Base-by-base conservation (phyloP, 2,329 filamentous ascomycete species). In the Pestalotiopsis sp. region DNA sequence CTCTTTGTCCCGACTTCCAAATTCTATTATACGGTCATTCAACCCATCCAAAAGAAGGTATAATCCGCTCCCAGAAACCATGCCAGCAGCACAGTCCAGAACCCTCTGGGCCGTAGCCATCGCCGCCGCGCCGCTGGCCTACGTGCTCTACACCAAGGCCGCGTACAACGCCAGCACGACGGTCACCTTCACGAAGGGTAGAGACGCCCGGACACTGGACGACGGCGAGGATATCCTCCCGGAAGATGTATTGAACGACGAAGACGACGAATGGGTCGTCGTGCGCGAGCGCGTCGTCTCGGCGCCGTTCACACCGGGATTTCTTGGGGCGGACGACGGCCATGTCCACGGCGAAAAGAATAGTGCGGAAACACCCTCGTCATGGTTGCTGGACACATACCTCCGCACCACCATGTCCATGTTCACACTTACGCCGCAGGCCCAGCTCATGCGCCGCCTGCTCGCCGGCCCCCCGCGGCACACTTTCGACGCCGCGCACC, bases 351-450 rank as follows among this genome's bases (percentile, higher is more conserved):
- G n/a, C 6, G 58, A n/a, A 3, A 12, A 17, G 2, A 52, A 12
- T 25, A n/a, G n/a, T n/a, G 62, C 11, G 64, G 68, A 7, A 0
- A 6, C 7, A 31, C 25, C 25, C 25, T n/a, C n/a, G n/a, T n/a
- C n/a, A n/a, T n/a, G n/a, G n/a, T 62, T 75, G 6, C 57, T 75
- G 5, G 67, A 72, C 5, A 68, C 69, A 14, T 76, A 76, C 38
- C 68, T 77, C 0, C 57, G 66, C 14, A 69, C 70, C 0, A 73
- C 74, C 1, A 74, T 77, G 74, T 67, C 64, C 13, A 56, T 64
- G 1, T 76, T 77, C 68, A 52, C 73, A 4, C 69, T 69, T 64
- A 75, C 75, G 64, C 75, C 73, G 52, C 74, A 77, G 70, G 74
- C 72, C 1, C 58, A 66, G 58, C 14, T 72, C 17, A 73, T 75